phyloP scores from a whole-genome alignment of 129 eudicot genomes.

The Scalesia atractyloides region DNA sequence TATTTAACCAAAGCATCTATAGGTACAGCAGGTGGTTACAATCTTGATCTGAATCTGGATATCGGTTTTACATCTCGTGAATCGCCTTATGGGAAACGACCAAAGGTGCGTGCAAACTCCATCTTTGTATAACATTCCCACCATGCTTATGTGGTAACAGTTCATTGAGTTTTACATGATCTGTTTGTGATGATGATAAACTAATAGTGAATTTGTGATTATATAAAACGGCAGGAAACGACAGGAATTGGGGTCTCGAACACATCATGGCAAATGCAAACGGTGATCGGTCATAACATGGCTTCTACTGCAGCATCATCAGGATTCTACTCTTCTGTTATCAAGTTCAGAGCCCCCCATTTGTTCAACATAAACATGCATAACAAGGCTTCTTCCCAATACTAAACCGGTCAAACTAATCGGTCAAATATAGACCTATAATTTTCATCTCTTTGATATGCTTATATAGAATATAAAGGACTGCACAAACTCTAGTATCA shows the following conservation, averaged over 20 bases:
- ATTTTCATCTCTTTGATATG: no score
- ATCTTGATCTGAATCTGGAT: slow-evolving; percentile 79
- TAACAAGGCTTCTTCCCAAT: neutral
- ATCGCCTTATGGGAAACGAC: slow-evolving; percentile 42
- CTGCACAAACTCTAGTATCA: neutral
- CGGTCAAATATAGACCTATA: no score
- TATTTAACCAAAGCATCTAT: neutral
- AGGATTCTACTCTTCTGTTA: slow-evolving; percentile 69
- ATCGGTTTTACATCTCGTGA: slow-evolving; percentile 27
- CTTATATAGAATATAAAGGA: no score
- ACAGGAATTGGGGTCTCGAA: slow-evolving; percentile 39
- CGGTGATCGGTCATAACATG: slow-evolving; percentile 29
- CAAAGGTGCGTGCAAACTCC: slow-evolving; percentile 17
- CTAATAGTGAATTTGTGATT: neutral
- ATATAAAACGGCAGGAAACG: slow-evolving; percentile 44
- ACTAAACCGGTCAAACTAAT: neutral
- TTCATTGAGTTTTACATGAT: neutral
- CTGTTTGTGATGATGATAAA: neutral
- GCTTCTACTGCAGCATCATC: slow-evolving; percentile 91
- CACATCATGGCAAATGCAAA: slow-evolving; percentile 60
- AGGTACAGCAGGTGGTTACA: slow-evolving; percentile 48
- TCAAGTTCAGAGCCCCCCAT: slow-evolving; percentile 28
- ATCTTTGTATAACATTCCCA: slow-evolving; percentile 26
- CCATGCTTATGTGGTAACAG: slow-evolving; percentile 44
- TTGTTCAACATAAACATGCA: slow-evolving; percentile 13